A percentile compares a stretch with the other conserved stretches of the same genome.
Conservation (phyloP, 257 asterid species). For the Solanum chaucha region DNA sequence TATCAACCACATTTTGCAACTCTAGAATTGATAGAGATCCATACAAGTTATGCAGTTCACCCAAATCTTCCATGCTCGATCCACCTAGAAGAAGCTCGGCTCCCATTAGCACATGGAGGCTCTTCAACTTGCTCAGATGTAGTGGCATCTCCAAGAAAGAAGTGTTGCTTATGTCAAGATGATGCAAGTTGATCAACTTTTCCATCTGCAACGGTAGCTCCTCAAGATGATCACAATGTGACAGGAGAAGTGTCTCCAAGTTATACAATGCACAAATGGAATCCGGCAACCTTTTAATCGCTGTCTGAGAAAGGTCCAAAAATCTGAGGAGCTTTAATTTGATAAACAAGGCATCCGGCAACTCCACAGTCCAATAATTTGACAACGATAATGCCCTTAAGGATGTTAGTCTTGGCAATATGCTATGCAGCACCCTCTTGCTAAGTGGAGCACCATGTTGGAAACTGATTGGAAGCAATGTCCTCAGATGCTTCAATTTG, state of each 20-base stretch:
- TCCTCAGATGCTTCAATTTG: not conserved
- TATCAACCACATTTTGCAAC: not conserved
- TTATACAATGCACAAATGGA: too few species aligned
- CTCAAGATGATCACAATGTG: too few species aligned
- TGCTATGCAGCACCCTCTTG: not conserved
- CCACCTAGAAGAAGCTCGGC: not conserved
- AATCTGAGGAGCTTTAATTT: not conserved
- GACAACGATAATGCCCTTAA: not conserved
- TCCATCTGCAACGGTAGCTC: too few species aligned
- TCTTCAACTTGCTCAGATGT: not conserved
- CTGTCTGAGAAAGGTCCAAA: not conserved
- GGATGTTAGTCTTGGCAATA: not conserved
- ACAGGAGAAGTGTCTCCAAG: too few species aligned
- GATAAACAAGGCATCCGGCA: not conserved
- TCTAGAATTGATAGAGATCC: not conserved
- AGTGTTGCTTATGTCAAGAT: not conserved
- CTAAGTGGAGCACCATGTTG: not conserved
- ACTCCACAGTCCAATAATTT: accelerated
- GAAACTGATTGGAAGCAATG: not conserved
- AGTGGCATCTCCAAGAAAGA: not conserved
- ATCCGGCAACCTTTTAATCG: not conserved
- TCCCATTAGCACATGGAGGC: not conserved
- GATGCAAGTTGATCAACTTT: not conserved
- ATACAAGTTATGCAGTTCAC: not conserved
- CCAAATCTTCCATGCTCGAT: not conserved